Percentiles rank a stretch among this genome's conserved stretches.
Conservation (phyloP, 2,329 filamentous ascomycete species). For the Pyricularia sp. region DNA sequence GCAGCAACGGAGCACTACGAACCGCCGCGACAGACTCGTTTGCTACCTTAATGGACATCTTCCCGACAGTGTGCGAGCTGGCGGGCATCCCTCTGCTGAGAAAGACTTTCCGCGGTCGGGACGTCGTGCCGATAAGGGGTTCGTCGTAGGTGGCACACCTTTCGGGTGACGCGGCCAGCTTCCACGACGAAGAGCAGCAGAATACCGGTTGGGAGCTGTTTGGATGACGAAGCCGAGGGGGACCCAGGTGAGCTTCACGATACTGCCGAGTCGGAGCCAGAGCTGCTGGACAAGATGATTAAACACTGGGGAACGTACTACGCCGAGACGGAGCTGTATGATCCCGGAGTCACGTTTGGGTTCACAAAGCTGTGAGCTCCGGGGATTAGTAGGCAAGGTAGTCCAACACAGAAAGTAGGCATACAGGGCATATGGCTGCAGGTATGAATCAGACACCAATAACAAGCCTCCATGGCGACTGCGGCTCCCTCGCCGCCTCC, state of each 20-base stretch:
- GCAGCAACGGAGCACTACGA: slow-evolving; percentile 23
- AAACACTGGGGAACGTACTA: slow-evolving; percentile 24
- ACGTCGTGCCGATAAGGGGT: slow-evolving; percentile 22
- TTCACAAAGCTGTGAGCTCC: neutral
- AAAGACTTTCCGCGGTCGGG: slow-evolving; percentile 31
- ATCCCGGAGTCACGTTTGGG: neutral
- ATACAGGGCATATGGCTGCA: neutral
- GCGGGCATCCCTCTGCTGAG: slow-evolving; percentile 40
- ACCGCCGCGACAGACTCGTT: slow-evolving; percentile 25
- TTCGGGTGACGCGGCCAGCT: neutral
- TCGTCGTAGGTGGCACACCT: slow-evolving; percentile 21
- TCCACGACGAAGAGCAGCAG: slow-evolving; percentile 7
- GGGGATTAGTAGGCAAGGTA: neutral
- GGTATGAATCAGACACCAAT: neutral
- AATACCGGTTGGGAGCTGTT: slow-evolving; percentile 24
- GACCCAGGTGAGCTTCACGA: slow-evolving; percentile 23
- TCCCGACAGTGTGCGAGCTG: slow-evolving; percentile 38
- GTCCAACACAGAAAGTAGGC: neutral
- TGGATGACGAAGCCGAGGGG: slow-evolving; percentile 17
- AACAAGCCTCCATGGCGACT: neutral
- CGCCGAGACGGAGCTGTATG: neutral
- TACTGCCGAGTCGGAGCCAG: slow-evolving; percentile 14
- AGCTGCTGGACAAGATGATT: slow-evolving; percentile 19
- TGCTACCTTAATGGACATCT: slow-evolving; percentile 39
- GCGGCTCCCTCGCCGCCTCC: neutral